Conservation (phyloP, 2,329 filamentous ascomycete genomes). For the Fonsecaea monophora region DNA sequence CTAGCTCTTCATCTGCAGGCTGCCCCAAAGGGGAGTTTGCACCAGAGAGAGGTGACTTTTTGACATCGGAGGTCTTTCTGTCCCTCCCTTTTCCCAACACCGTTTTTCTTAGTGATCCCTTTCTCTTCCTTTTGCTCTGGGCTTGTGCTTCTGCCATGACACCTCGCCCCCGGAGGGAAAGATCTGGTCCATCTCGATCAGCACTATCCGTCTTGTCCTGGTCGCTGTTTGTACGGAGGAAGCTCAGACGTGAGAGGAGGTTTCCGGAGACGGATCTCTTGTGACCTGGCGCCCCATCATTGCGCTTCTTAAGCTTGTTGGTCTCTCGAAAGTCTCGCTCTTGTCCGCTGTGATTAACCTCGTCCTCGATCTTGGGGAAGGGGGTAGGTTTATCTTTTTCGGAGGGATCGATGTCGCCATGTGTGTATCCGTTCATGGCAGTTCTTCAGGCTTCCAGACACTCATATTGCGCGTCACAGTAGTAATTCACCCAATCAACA, state of each 20-base stretch:
- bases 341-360: conserved; percentile 28
- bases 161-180: conserved; percentile 45
- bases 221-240: conserved; percentile 62
- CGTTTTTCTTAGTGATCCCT: conserved; percentile 85
- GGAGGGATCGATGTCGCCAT: conserved; percentile 29
- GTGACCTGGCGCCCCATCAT: conserved; percentile 44
- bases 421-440: conserved; percentile 36
- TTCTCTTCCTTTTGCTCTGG: conserved; percentile 67
- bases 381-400: conserved; percentile 34
- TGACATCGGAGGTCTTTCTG: conserved; percentile 62
- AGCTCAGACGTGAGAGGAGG: conserved; percentile 72
- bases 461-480: neutral
- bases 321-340: conserved; percentile 32
- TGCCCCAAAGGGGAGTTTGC: conserved; percentile 24
- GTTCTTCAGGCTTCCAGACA: neutral
- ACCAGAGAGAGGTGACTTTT: conserved; percentile 51
- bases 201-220: conserved; percentile 43
- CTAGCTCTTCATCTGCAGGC: conserved; percentile 32
- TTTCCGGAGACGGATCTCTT: conserved; percentile 67
- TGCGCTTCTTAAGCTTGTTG: conserved; percentile 28
- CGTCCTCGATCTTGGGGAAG: conserved; percentile 39
- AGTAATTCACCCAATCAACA: neutral
- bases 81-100: conserved; percentile 76
- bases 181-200: conserved; percentile 41
- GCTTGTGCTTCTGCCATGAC: conserved; percentile 57